These are phyloP conservation scores for Myochromella boudieri DNA, from an alignment of 768 basidiomycete species.

Conservation along the genomic window DNA sequence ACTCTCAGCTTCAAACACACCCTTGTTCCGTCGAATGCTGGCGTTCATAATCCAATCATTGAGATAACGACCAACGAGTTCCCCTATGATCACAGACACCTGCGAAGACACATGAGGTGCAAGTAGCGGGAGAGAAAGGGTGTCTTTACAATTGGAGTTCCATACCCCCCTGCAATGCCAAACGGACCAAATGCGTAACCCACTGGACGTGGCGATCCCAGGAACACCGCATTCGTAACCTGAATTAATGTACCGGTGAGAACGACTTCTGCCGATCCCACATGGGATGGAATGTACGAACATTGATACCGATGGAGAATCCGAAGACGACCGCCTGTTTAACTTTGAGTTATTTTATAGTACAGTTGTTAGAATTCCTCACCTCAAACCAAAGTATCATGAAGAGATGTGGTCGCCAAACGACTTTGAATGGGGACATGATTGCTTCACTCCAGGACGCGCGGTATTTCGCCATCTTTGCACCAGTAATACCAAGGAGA, in stretches of 20 bases:
- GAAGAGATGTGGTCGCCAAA: constrained; percentile 50
- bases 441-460: constrained; percentile 35
- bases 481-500: constrained; percentile 51
- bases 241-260: constrained; percentile 14
- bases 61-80: constrained; percentile 35
- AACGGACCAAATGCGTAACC: constrained; percentile 38
- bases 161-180: constrained; percentile 38
- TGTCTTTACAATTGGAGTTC: constrained; percentile 35
- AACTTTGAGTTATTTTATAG: not conserved
- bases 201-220: constrained; percentile 24
- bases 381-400: constrained; percentile 42
- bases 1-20: constrained; percentile 43
- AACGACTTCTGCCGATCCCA: not conserved
- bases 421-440: constrained; percentile 34
- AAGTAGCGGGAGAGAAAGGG: not conserved
- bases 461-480: constrained; percentile 45
- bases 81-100: constrained; percentile 38
- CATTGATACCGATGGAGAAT: constrained; percentile 35
- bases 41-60: constrained; percentile 36
- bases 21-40: constrained; percentile 32
- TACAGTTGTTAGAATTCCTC: not conserved
- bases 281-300: constrained; percentile 20
- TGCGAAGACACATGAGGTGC: constrained; percentile 3
- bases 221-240: constrained; percentile 30
- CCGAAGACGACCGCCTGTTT: constrained; percentile 28